A percentile compares a stretch with the other conserved stretches of the same genome.
These are phyloP conservation scores for Trypanosoma cruzi DNA, from an alignment of 208 protist species.

Conservation along the genomic window DNA sequence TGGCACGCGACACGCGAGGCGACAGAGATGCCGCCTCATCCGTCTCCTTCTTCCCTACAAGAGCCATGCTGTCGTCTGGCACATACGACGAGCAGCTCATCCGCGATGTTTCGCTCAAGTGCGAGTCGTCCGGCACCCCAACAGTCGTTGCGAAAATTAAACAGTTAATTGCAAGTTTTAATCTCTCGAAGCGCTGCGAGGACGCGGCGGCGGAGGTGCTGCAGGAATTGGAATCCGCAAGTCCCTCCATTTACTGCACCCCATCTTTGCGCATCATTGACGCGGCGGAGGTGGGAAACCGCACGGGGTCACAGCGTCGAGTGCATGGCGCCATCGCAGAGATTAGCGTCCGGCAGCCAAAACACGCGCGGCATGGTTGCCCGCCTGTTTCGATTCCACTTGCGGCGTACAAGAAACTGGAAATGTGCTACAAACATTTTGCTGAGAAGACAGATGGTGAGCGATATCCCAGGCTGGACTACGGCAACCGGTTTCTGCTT, in stretches of 20 bases:
- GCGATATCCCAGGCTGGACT: slow-evolving; percentile 30
- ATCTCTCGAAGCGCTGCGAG: slow-evolving; percentile 53
- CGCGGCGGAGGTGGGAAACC: slow-evolving; percentile 42
- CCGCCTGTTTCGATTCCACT: slow-evolving; percentile 69
- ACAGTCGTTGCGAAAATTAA: slow-evolving; percentile 39
- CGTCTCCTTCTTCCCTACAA: slow-evolving; percentile 41
- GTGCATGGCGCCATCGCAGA: slow-evolving; percentile 66
- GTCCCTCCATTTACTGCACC: slow-evolving; percentile 19
- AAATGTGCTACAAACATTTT: slow-evolving; percentile 55
- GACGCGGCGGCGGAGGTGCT: slow-evolving; percentile 43
- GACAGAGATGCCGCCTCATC: background rate
- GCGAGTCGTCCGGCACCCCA: slow-evolving; percentile 40
- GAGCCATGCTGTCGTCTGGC: slow-evolving; percentile 9
- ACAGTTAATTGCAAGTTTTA: slow-evolving; percentile 47
- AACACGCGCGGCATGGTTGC: slow-evolving; percentile 29
- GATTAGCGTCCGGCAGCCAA: slow-evolving; percentile 53
- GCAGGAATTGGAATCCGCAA: slow-evolving; percentile 34
- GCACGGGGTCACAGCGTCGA: slow-evolving; percentile 48
- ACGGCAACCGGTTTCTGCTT: slow-evolving; percentile 33
- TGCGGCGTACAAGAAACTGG: slow-evolving; percentile 69
- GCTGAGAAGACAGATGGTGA: slow-evolving; percentile 25
- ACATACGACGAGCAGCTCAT: slow-evolving; percentile 87
- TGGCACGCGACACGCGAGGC: slow-evolving; percentile 46
- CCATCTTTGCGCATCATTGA: slow-evolving; percentile 37
- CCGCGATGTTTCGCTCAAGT: slow-evolving; percentile 83